Percentiles rank a stretch among this genome's conserved stretches.
phyloP scores from a whole-genome alignment of 2,329 filamentous ascomycete species.

The Chalara sp. region DNA sequence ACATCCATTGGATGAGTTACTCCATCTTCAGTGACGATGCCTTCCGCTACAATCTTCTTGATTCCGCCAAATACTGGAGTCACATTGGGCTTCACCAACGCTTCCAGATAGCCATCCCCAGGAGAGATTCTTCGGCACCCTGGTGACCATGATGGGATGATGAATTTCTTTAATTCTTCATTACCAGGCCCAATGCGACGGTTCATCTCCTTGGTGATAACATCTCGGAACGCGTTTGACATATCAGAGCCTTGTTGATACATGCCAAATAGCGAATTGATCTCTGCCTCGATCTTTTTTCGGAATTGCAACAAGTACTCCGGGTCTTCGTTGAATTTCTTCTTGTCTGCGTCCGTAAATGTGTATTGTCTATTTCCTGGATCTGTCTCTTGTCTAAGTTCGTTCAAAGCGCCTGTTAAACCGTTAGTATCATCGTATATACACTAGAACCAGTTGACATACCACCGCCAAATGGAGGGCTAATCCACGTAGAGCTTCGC shows the following conservation, averaged over 20 bases:
- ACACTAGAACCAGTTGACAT: neutral
- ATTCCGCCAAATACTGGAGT: constrained; percentile 27
- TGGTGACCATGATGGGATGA: constrained; percentile 35
- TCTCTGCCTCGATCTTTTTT: constrained; percentile 35
- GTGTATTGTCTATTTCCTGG: constrained; percentile 34
- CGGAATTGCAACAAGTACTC: constrained; percentile 35
- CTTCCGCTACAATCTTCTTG: constrained; percentile 34
- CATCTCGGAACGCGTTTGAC: constrained; percentile 31
- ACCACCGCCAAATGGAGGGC: constrained; percentile 15
- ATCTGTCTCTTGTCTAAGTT: constrained; percentile 18
- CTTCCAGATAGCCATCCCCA: constrained; percentile 36
- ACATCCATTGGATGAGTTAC: constrained; percentile 25
- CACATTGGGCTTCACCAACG: constrained; percentile 37
- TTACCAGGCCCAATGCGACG: constrained; percentile 34
- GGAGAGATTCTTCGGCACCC: constrained; percentile 36
- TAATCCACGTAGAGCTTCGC: constrained; percentile 16
- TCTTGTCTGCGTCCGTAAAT: constrained; percentile 32
- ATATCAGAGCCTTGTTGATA: constrained; percentile 35
- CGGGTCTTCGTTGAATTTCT: constrained; percentile 33
- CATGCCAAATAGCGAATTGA: constrained; percentile 36
- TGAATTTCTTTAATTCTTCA: constrained; percentile 34
- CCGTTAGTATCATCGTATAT: neutral
- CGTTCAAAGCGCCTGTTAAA: constrained; percentile 8
- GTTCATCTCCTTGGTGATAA: constrained; percentile 37
- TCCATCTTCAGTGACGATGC: constrained; percentile 37